Conservation (phyloP, 768 basidiomycete genomes). For the Lactarius sp. region DNA sequence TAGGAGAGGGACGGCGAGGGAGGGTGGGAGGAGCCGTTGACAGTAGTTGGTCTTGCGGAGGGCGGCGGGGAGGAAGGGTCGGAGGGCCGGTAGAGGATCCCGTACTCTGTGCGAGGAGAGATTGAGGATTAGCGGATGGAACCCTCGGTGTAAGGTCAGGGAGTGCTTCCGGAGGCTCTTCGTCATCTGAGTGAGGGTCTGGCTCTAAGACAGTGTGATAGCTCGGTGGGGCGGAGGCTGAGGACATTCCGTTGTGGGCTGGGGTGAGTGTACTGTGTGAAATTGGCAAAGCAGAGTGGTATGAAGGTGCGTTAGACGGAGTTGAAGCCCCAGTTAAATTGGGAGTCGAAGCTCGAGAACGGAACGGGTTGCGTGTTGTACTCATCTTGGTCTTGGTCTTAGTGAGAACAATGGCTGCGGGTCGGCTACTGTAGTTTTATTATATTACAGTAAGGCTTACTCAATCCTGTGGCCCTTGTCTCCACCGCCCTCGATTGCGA, state of each 20-base stretch:
- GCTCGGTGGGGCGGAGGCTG: not conserved
- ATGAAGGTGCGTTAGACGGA: not conserved
- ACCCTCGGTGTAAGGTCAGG: conserved; percentile 10
- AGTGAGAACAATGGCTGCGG: too few species aligned
- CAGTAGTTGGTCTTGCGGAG: not conserved
- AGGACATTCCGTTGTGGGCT: not conserved
- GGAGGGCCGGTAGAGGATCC: not conserved
- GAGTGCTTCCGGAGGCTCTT: conserved; percentile 5
- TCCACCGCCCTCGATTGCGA: too few species aligned
- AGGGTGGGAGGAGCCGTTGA: not conserved
- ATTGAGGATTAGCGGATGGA: not conserved
- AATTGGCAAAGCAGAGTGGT: not conserved
- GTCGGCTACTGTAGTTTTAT: too few species aligned
- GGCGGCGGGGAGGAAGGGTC: not conserved
- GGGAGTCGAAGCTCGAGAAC: conserved; percentile 7
- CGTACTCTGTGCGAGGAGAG: not conserved
- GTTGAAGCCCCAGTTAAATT: conserved; percentile 12
- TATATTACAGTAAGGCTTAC: too few species aligned
- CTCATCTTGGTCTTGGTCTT: not conserved
- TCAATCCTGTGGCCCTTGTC: too few species aligned
- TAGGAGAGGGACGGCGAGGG: conserved; percentile 5
- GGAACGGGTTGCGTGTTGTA: conserved; percentile 18
- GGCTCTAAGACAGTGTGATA: not conserved
- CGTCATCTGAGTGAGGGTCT: conserved; percentile 5
- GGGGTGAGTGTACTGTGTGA: not conserved